Conservation (phyloP, 176 grass and related monocot species). For the Pharus latifolius region DNA sequence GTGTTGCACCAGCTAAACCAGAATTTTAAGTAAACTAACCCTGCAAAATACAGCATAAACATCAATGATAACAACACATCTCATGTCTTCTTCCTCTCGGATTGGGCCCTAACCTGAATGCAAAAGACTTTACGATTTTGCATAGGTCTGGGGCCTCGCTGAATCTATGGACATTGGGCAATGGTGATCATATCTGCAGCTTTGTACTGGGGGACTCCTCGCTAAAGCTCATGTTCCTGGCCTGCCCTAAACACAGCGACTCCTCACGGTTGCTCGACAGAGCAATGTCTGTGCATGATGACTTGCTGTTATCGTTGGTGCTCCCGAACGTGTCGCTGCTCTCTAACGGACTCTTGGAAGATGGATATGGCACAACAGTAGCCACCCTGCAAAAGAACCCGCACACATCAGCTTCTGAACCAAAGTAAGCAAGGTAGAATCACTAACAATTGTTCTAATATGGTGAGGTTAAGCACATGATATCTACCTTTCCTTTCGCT, state of each 20-base stretch:
- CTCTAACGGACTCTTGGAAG: conserved; percentile 37
- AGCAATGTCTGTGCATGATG: conserved; percentile 41
- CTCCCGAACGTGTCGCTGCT: conserved; percentile 47
- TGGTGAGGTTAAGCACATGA: not conserved
- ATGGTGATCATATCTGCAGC: conserved; percentile 46
- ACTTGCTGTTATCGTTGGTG: conserved; percentile 30
- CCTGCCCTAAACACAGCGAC: conserved; percentile 37
- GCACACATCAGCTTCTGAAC: not conserved
- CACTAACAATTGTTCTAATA: not conserved
- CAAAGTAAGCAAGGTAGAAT: not conserved
- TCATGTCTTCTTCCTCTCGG: not conserved
- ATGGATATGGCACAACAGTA: conserved; percentile 41
- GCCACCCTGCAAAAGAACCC: conserved; percentile 47
- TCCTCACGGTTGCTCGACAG: conserved; percentile 54
- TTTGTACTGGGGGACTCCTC: conserved; percentile 45
- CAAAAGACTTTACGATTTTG: conserved; percentile 26
- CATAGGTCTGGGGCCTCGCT: conserved; percentile 22
- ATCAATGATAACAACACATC: conserved; percentile 18
- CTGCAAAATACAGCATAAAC: conserved; percentile 32
- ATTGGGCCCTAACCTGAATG: conserved; percentile 1
- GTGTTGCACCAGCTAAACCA: conserved; percentile 36
- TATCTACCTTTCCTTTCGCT: conserved; percentile 79
- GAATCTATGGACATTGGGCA: conserved; percentile 29
- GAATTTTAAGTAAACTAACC: conserved; percentile 24
- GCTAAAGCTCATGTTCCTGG: conserved; percentile 44